Base-by-base conservation (phyloP, 768 basidiomycete species). In the Termitomyces sp. region DNA sequence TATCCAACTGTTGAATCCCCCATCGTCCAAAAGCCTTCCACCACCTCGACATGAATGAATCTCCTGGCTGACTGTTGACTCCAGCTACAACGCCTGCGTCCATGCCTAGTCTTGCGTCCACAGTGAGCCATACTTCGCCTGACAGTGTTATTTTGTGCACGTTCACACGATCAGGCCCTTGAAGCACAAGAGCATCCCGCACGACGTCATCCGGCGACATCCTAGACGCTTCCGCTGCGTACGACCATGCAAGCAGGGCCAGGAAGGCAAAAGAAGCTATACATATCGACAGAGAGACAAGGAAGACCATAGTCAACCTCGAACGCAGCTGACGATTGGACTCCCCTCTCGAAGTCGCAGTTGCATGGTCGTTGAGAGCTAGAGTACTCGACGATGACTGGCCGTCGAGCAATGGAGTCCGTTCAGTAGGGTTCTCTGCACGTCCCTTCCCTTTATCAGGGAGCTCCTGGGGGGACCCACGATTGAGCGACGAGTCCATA, bases 11-110 rank as follows among this genome's bases (percentile, higher is more conserved):
- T 34, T 75, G 75, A 31, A 92, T 78, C 5, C 87, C 82, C 80
- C 87, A 85, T 34, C 87, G 77, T 3, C 89, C 90, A 17, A 90
- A 56, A 2, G 79, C 73, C 69, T 87, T 90, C 85, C 85, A 87
- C 31, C 83, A 57, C 44, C 69, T 70, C n/a, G 65, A 59, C 45
- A 84, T 57, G 6, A 82, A 38, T 31, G 74, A 73, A 54, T 89
- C 75, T 19, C 58, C 71, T 9, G 69, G 63, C 29, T 73, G 71
- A 11, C 71, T 71, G 53, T 82, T 81, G 12, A 88, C 78, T 0
- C 82, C 86, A 14, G 88, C 71, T 19, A 83, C 72, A 9, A 75
- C 67, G 2, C 86, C 87, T 7, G 85, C 88, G 65, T 91, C 83
- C n/a, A 92, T 59, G 0, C 90, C 90, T 16, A 88, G 65, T 47